Evolutionary conservation across 208 protist genomes (phyloP).

Genomic region (Tetramitus jugosus): DNA sequence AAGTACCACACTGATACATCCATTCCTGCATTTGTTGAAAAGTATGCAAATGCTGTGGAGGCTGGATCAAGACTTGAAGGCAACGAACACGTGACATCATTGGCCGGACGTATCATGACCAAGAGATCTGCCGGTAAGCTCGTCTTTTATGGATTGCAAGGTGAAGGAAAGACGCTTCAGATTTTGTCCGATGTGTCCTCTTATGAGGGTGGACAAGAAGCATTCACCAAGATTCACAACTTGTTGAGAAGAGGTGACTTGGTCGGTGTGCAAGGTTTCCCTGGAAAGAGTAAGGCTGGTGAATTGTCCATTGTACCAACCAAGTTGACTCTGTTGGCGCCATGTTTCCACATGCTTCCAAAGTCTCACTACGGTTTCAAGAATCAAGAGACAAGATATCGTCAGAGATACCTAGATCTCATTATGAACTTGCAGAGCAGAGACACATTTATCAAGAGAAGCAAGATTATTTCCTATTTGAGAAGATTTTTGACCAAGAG

Average conservation of each 20-base stretch:
- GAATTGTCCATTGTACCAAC: slow-evolving; percentile 75
- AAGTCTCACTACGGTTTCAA: slow-evolving; percentile 80
- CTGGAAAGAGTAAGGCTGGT: slow-evolving; percentile 69
- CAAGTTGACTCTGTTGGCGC: slow-evolving; percentile 72
- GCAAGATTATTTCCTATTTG: slow-evolving; percentile 92
- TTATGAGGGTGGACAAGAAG: slow-evolving; percentile 50
- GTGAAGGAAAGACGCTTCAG: slow-evolving; percentile 86
- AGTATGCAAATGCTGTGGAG: slow-evolving; percentile 44
- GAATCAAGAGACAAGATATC: slow-evolving; percentile 85
- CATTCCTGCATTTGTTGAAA: slow-evolving; percentile 70
- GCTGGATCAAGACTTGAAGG: slow-evolving; percentile 44
- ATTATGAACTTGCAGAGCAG: slow-evolving; percentile 91
- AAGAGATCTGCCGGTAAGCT: slow-evolving; percentile 76
- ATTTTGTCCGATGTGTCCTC: slow-evolving; percentile 61
- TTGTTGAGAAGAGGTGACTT: slow-evolving; percentile 94
- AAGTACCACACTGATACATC: slow-evolving; percentile 82
- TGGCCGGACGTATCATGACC: slow-evolving; percentile 71
- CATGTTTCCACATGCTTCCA: slow-evolving; percentile 98
- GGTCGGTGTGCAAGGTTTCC: slow-evolving; percentile 84
- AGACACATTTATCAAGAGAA: slow-evolving; percentile 81
- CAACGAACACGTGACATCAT: slow-evolving; percentile 53
- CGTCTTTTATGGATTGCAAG: slow-evolving; percentile 90
- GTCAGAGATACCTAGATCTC: slow-evolving; percentile 97
- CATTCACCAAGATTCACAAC: slow-evolving; percentile 69
- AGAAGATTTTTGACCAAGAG: slow-evolving; percentile 90